Conservation (phyloP, 2,329 filamentous ascomycete species). For the Uncinocarpus reesii region DNA sequence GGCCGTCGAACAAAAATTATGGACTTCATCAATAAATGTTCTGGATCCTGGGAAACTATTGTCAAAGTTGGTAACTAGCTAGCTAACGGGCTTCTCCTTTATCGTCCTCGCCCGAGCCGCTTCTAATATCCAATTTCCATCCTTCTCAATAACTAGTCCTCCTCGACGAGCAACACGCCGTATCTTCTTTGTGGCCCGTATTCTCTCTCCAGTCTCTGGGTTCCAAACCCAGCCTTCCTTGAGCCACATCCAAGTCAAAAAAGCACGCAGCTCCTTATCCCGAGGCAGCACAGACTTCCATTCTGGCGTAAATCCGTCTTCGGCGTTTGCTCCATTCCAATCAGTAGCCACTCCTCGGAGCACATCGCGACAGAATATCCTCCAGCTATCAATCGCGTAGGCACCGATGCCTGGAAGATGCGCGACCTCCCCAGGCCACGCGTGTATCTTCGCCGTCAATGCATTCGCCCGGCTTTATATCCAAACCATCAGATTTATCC, state of each 20-base stretch:
- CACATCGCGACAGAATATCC: slow-evolving; percentile 81
- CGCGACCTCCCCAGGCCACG: slow-evolving; percentile 69
- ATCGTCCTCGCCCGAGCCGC: background rate
- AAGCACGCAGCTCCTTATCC: slow-evolving; percentile 85
- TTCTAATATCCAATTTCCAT: slow-evolving; percentile 33
- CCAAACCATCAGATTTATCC: slow-evolving; percentile 38
- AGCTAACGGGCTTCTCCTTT: background rate
- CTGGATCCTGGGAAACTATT: no score
- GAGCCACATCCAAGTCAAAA: slow-evolving; percentile 84
- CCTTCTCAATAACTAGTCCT: slow-evolving; percentile 33
- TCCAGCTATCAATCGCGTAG: slow-evolving; percentile 82
- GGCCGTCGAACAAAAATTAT: no score
- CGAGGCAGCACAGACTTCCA: slow-evolving; percentile 77
- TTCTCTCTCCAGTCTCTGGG: slow-evolving; percentile 51
- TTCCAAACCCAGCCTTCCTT: slow-evolving; percentile 78
- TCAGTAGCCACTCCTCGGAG: slow-evolving; percentile 55
- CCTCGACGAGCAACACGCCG: slow-evolving; percentile 32
- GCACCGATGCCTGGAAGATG: slow-evolving; percentile 66
- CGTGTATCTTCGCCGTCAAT: slow-evolving; percentile 41
- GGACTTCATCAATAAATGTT: no score
- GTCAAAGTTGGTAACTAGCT: background rate
- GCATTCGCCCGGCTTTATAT: slow-evolving; percentile 40
- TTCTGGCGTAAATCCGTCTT: slow-evolving; percentile 59
- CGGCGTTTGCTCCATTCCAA: slow-evolving; percentile 52
- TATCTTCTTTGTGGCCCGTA: slow-evolving; percentile 31